A percentile compares a stretch with the other conserved stretches of the same genome.
Conservation (phyloP, 2,329 filamentous ascomycete genomes). For the Fusarium anthophilum region DNA sequence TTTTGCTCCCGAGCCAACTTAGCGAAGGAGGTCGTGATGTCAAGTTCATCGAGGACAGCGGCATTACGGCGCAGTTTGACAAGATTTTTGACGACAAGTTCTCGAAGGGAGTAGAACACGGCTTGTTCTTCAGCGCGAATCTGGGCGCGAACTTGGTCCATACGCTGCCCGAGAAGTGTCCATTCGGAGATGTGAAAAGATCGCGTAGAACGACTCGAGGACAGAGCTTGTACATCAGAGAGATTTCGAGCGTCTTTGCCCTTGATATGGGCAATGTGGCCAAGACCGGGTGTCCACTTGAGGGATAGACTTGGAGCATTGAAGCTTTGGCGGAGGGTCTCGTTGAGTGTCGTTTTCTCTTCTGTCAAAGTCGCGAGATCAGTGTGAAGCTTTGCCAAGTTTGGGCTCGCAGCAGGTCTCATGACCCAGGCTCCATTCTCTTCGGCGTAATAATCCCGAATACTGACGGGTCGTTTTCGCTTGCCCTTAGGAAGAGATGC, state of each 20-base stretch:
- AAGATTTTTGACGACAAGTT: slow-evolving; percentile 80
- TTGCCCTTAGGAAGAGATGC: slow-evolving; percentile 64
- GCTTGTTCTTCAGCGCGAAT: slow-evolving; percentile 87
- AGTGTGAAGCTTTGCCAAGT: slow-evolving; percentile 73
- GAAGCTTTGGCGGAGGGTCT: slow-evolving; percentile 69
- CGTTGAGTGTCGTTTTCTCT: slow-evolving; percentile 69
- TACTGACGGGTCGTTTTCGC: slow-evolving; percentile 56
- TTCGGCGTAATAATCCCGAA: slow-evolving; percentile 67
- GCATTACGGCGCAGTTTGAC: slow-evolving; percentile 90
- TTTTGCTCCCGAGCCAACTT: slow-evolving; percentile 77
- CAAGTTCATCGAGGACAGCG: slow-evolving; percentile 90
- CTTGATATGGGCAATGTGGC: slow-evolving; percentile 91
- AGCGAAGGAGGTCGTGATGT: slow-evolving; percentile 89
- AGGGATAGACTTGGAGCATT: slow-evolving; percentile 74
- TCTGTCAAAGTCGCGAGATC: slow-evolving; percentile 68
- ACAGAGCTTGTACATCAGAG: slow-evolving; percentile 59
- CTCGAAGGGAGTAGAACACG: slow-evolving; percentile 79
- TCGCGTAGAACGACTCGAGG: slow-evolving; percentile 83
- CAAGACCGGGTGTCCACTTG: slow-evolving; percentile 86
- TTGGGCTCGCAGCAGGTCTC: slow-evolving; percentile 73
- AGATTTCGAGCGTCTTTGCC: slow-evolving; percentile 72
- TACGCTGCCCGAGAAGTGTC: slow-evolving; percentile 79
- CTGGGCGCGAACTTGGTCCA: slow-evolving; percentile 80
- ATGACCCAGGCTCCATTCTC: slow-evolving; percentile 72
- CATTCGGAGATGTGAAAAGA: slow-evolving; percentile 87